Conservation (phyloP, 2,329 filamentous ascomycete species). For the Juglanconis juglandina region DNA sequence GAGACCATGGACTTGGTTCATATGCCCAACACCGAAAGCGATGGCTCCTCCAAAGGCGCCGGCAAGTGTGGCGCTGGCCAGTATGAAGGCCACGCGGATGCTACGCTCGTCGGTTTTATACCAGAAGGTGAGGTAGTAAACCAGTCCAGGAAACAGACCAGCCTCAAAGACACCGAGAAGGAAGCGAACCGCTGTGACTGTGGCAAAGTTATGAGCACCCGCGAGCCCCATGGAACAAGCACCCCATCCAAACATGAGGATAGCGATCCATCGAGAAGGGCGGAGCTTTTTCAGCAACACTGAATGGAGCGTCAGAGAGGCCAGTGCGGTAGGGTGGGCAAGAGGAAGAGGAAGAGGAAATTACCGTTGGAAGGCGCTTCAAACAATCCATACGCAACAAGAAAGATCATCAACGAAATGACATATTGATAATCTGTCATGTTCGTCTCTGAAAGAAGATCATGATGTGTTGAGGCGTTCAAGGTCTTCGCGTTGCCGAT, state of each 20-base stretch:
- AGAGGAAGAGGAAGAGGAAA: too few species aligned
- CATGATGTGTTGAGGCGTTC: constrained; percentile 54
- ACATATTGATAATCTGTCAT: constrained; percentile 60
- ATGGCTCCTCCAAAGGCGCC: constrained; percentile 70
- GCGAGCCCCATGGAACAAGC: constrained; percentile 65
- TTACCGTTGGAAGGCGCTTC: constrained; percentile 57
- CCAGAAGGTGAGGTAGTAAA: constrained; percentile 66
- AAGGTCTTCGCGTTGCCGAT: constrained; percentile 65
- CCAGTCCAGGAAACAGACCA: constrained; percentile 53
- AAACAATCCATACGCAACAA: constrained; percentile 54
- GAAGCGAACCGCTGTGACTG: constrained; percentile 62
- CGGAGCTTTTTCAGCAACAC: constrained; percentile 57
- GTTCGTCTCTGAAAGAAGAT: constrained; percentile 56
- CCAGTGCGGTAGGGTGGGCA: too few species aligned
- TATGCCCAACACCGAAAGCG: constrained; percentile 66
- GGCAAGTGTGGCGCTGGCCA: constrained; percentile 63
- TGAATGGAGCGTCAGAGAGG: too few species aligned
- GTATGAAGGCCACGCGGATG: constrained; percentile 65
- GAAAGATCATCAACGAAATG: constrained; percentile 52
- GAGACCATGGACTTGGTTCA: constrained; percentile 59
- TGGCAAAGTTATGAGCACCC: constrained; percentile 57
- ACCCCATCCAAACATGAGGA: constrained; percentile 64
- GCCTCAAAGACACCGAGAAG: constrained; percentile 67
- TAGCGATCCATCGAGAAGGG: constrained; percentile 59
- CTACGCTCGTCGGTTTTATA: constrained; percentile 68